phyloP scores from a whole-genome alignment of 2,329 filamentous ascomycete genomes.

The Cordyceps cicadae region DNA sequence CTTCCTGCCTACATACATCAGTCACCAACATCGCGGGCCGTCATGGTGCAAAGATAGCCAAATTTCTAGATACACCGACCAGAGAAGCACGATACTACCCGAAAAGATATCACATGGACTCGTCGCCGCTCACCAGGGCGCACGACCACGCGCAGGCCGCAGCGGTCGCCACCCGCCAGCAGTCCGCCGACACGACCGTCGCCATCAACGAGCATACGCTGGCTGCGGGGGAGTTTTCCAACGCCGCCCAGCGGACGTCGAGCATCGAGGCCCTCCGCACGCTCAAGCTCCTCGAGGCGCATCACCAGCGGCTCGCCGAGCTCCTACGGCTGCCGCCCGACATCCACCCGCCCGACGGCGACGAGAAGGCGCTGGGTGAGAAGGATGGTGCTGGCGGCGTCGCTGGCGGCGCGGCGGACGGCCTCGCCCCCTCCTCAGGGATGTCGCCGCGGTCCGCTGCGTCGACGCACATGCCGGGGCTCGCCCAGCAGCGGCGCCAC shows the following conservation, averaged over 20 bases:
- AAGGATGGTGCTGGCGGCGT: constrained; percentile 8
- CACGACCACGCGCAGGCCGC: constrained; percentile 85
- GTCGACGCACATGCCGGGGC: constrained; percentile 21
- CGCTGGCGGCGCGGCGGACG: not conserved
- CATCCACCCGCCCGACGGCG: constrained; percentile 24
- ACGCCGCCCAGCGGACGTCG: constrained; percentile 64
- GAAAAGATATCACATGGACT: constrained; percentile 24
- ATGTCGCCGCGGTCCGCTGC: constrained; percentile 21
- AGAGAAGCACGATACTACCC: not conserved
- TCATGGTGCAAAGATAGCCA: constrained; percentile 2
- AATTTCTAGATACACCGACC: not conserved
- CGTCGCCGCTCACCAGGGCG: constrained; percentile 48
- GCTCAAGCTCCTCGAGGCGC: constrained; percentile 73
- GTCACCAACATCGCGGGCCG: constrained; percentile 7
- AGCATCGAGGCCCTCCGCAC: constrained; percentile 71
- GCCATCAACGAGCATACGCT: constrained; percentile 82
- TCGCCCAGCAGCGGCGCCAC: constrained; percentile 39
- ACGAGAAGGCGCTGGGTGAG: constrained; percentile 20
- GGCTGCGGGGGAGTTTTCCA: constrained; percentile 81
- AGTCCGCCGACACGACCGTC: constrained; percentile 66
- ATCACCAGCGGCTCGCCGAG: constrained; percentile 76
- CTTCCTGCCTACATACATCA: not conserved
- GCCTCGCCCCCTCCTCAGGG: constrained; percentile 12
- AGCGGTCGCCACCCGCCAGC: constrained; percentile 67
- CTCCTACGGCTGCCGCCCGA: constrained; percentile 64